Percentiles rank a stretch among this genome's conserved stretches.
phyloP scores from a whole-genome alignment of 73 alveolate species.

The Loxodes magnus region DNA sequence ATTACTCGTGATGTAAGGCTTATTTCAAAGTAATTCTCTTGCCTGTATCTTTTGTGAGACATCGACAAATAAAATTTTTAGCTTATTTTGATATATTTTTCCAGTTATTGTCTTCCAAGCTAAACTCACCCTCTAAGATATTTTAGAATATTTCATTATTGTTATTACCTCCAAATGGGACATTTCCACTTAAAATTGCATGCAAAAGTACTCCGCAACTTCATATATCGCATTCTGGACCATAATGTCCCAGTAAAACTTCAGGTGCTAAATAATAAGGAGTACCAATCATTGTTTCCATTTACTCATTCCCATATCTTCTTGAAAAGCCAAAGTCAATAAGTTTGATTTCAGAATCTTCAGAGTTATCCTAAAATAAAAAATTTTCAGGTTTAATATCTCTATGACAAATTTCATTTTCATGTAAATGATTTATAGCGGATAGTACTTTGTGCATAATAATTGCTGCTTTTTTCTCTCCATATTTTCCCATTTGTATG shows the following conservation, averaged over 20 bases:
- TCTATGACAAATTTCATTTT: constrained; percentile 79
- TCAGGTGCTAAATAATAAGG: constrained; percentile 51
- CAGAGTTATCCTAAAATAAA: constrained; percentile 56
- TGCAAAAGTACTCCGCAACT: constrained; percentile 33
- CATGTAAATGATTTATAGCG: constrained; percentile 87
- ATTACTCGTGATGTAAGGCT: constrained; percentile 59
- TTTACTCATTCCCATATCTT: constrained; percentile 15
- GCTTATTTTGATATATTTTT: constrained; percentile 20
- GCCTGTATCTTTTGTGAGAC: constrained; percentile 50
- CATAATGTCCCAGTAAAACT: constrained; percentile 21
- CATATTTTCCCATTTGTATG: background rate
- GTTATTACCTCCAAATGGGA: constrained; percentile 28
- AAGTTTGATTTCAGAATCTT: constrained; percentile 74
- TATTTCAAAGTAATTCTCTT: constrained; percentile 42
- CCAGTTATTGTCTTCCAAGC: constrained; percentile 32
- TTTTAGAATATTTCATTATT: background rate
- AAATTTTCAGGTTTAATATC: constrained; percentile 96
- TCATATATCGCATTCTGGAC: constrained; percentile 28
- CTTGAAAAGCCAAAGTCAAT: constrained; percentile 90
- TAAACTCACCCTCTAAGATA: background rate
- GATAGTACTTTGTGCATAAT: constrained; percentile 34
- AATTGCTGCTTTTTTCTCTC: constrained; percentile 3
- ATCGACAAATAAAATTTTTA: constrained; percentile 45
- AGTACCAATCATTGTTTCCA: constrained; percentile 27
- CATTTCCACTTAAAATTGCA: constrained; percentile 24